Evolutionary conservation across 2,329 filamentous ascomycete genomes (phyloP), one percentile per base, ranked within the genome.

Genomic region (Drechmeria coniospora): DNA sequence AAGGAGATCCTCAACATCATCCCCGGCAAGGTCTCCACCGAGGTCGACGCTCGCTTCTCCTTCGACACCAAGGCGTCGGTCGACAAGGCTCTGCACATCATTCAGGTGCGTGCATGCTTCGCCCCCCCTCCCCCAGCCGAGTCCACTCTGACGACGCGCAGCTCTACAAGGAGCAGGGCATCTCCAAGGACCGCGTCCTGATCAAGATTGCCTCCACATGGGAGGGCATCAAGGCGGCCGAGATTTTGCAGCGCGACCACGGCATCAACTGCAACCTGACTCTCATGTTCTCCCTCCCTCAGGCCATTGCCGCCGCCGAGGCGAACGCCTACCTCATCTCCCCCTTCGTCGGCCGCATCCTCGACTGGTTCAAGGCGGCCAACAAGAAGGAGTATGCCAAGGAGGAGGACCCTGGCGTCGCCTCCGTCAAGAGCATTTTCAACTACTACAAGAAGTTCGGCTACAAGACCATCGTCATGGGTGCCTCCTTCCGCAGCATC

Each of bases 401-500:
- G 57, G 65, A 80, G 59, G 81, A 92, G 57, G 90, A 98, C 68
- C 90, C 90, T 32, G 90, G 90, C 68, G 90, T 98, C 59, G 72
- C 82, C 65, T 87, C 79, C 42, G 90, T 98, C 52, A 71, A 87
- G 70, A 54, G 49, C 59, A 98, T 98, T 67, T 98, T 79, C 76
- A 90, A 98, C 74, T 98, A 98, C 81, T 98, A 98, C 79, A 98
- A 98, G 82, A 95, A 95, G 73, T 82, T 66, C 59, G 83, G 80
- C 58, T 94, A 98, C 78, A 93, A 92, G 49, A 98, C 90, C 58
- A 94, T 95, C 47, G 90, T 98, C 62, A 98, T 98, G 90, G 90
- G 90, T 52, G 90, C 90, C 44, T 94, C 86, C 22, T 98, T 98
- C 83, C 77, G 90, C 57, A 95, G 79, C 68, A 65, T 65, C 38